Conservation (phyloP, 169 alveolate genomes). For the Plasmodium ovale region DNA sequence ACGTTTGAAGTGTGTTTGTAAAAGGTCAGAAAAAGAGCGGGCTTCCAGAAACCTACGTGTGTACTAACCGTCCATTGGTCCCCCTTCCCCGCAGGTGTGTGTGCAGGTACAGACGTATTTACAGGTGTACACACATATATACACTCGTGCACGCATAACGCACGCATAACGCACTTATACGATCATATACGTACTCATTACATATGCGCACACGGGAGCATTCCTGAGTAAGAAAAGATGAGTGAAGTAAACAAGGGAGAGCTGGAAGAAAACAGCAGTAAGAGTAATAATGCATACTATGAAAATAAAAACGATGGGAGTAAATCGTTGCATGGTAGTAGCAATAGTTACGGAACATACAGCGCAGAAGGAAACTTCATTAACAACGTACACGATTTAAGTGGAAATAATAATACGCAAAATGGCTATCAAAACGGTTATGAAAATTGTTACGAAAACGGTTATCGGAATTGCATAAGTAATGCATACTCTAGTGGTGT, state of each 20-base stretch:
- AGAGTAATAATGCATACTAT: conserved; percentile 14
- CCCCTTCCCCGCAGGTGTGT: no score
- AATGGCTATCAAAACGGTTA: conserved; percentile 7
- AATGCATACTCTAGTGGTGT: no score
- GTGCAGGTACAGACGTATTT: no score
- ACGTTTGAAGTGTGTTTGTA: no score
- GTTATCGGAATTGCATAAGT: conserved; percentile 26
- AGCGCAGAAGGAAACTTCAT: not conserved
- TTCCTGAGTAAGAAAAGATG: conserved; percentile 18
- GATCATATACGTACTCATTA: not conserved
- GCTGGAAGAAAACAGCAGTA: conserved; percentile 1
- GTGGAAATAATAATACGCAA: not conserved
- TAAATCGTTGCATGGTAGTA: conserved; percentile 12
- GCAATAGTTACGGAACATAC: not conserved
- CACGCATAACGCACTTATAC: no score
- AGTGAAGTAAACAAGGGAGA: conserved; percentile 27
- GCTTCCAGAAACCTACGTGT: no score
- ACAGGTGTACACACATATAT: not conserved
- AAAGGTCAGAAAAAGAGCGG: no score
- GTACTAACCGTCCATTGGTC: no score
- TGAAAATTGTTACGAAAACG: not conserved
- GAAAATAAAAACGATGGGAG: conserved; percentile 27
- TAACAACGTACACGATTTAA: conserved; percentile 1
- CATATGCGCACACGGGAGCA: not conserved
- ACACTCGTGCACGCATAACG: not conserved